Evolutionary conservation across 805 yeast genomes (phyloP).

Genomic region (Saccharomycopsis sp.): DNA sequence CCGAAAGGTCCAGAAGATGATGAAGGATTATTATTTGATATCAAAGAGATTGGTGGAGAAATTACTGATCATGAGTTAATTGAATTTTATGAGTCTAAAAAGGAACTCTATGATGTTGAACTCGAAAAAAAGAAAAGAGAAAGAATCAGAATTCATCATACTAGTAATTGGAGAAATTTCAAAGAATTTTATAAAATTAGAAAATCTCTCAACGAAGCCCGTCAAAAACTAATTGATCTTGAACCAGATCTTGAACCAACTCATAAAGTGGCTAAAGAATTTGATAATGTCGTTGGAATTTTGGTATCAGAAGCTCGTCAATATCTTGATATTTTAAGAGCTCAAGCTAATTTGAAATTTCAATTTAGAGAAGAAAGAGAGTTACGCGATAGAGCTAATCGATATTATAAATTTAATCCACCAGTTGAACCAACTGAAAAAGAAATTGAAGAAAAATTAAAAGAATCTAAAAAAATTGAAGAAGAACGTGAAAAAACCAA

Average conservation of each 20-base stretch:
- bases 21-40: conserved; percentile 12
- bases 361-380: conserved; percentile 42
- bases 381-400: conserved; percentile 20
- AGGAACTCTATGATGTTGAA: conserved; percentile 25
- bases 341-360: conserved; percentile 47
- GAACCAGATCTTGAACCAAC: conserved; percentile 8
- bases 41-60: not conserved
- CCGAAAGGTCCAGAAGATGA: not conserved
- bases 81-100: conserved; percentile 21
- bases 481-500: conserved; percentile 31
- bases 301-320: conserved; percentile 52
- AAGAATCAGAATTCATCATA: conserved; percentile 8
- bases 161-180: conserved; percentile 14
- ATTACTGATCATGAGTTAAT: conserved; percentile 4
- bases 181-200: conserved; percentile 24
- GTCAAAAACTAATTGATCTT: conserved; percentile 2
- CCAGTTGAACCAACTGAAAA: conserved; percentile 16
- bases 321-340: conserved; percentile 44
- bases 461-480: conserved; percentile 22
- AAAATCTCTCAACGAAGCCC: conserved; percentile 21
- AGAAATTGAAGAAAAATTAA: conserved; percentile 18
- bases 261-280: conserved; percentile 13
- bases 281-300: conserved; percentile 33
- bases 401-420: conserved; percentile 14
- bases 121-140: conserved; percentile 9